Percentiles rank a stretch among this genome's conserved stretches.
Conservation (phyloP, 2,329 filamentous ascomycete genomes). For the Penicillium sp. region DNA sequence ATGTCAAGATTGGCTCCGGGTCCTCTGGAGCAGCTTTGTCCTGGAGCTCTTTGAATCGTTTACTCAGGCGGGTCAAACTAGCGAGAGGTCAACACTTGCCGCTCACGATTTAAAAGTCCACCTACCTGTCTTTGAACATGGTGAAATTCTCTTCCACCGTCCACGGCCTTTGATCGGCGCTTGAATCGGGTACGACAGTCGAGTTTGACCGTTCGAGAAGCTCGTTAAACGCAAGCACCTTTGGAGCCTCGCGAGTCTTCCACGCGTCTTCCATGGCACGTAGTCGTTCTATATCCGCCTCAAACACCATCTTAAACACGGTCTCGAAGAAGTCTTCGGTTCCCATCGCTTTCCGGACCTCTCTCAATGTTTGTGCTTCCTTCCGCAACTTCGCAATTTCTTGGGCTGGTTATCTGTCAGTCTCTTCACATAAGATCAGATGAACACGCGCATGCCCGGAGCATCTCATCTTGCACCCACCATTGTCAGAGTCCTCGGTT, state of each 20-base stretch:
- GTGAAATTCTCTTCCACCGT: slow-evolving; percentile 73
- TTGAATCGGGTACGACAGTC: slow-evolving; percentile 49
- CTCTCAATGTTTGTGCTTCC: slow-evolving; percentile 76
- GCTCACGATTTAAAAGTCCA: background rate
- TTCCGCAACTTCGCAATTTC: slow-evolving; percentile 84
- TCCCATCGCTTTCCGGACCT: slow-evolving; percentile 74
- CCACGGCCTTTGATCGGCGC: slow-evolving; percentile 72
- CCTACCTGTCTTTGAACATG: slow-evolving; percentile 71
- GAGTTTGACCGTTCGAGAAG: slow-evolving; percentile 51
- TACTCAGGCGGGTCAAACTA: slow-evolving; percentile 67
- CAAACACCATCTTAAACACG: slow-evolving; percentile 91
- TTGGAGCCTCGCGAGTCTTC: slow-evolving; percentile 72
- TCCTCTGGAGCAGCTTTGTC: slow-evolving; percentile 39
- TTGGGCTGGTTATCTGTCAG: slow-evolving; percentile 41
- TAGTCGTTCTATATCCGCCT: slow-evolving; percentile 73
- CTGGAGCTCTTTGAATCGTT: slow-evolving; percentile 62
- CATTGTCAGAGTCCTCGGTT: slow-evolving; percentile 74
- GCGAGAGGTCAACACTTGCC: slow-evolving; percentile 12
- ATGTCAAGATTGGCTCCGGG: slow-evolving; percentile 60
- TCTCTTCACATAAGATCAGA: background rate
- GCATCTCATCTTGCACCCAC: slow-evolving; percentile 32
- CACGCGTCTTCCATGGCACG: slow-evolving; percentile 93
- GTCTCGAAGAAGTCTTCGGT: slow-evolving; percentile 68
- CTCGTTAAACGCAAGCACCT: slow-evolving; percentile 63
- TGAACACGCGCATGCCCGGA: background rate